These are phyloP conservation scores for Trypanosoma congolense DNA, from an alignment of 208 protist genomes.

Conservation along the genomic window DNA sequence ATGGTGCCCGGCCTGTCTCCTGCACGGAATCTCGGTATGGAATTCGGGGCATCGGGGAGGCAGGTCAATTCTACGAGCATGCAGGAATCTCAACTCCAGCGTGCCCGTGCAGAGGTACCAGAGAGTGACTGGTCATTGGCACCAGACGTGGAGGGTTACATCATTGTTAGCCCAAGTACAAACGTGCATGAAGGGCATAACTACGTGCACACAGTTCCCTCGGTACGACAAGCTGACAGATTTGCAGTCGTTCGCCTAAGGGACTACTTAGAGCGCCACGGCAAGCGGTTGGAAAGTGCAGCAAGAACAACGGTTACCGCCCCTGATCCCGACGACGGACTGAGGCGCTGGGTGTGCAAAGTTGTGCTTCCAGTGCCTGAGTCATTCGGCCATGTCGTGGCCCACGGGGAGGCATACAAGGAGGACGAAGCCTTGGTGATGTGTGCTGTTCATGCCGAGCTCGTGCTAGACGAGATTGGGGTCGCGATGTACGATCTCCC, in stretches of 20 bases:
- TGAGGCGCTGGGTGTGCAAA: conserved; percentile 26
- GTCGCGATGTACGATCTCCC: conserved; percentile 67
- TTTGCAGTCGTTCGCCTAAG: conserved; percentile 40
- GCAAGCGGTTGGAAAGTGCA: conserved; percentile 42
- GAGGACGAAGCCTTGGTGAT: conserved; percentile 55
- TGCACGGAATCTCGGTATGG: background rate
- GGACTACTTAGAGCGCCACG: conserved; percentile 87
- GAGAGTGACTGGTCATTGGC: conserved; percentile 55
- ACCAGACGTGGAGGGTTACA: conserved; percentile 58
- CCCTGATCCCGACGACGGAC: conserved; percentile 16
- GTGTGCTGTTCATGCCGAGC: conserved; percentile 80
- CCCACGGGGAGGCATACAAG: conserved; percentile 71
- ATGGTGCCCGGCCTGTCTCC: conserved; percentile 34
- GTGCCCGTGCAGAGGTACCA: conserved; percentile 26
- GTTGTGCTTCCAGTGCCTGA: conserved; percentile 27
- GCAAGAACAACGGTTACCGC: conserved; percentile 12
- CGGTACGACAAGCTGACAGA: conserved; percentile 55
- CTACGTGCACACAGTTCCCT: conserved; percentile 80
- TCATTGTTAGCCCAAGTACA: conserved; percentile 51
- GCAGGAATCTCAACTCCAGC: conserved; percentile 8
- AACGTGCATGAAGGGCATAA: conserved; percentile 23
- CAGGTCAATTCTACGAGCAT: background rate
- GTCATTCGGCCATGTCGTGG: conserved; percentile 24
- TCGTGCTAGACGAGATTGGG: conserved; percentile 74
- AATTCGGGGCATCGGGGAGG: background rate